Evolutionary conservation across 768 basidiomycete genomes (phyloP).

Genomic region (Podaxis sp.): DNA sequence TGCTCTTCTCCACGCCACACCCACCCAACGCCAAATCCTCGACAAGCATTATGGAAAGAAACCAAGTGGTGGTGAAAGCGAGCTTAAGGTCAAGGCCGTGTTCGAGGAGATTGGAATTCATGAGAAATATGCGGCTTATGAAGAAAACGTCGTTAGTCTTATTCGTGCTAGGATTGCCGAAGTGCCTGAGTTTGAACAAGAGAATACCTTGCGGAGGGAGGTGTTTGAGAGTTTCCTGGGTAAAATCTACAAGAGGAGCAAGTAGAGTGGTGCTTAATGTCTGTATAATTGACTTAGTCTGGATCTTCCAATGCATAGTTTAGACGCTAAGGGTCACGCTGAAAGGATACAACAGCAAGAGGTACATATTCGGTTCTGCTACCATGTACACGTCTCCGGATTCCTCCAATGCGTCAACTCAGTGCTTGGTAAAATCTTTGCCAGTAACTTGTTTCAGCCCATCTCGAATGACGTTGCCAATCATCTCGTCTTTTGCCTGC

Average conservation of each 20-base stretch:
- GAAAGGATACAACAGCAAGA: too few relatives aligned
- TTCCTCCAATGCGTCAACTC: too few relatives aligned
- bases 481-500: conserved; percentile 42
- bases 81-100: conserved; percentile 47
- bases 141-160: conserved; percentile 66
- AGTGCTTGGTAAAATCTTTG: conserved; percentile 25
- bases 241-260: conserved; percentile 77
- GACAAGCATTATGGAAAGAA: conserved; percentile 54
- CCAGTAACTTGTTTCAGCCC: conserved; percentile 37
- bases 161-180: conserved; percentile 68
- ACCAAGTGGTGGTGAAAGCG: conserved; percentile 52
- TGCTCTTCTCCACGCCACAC: conserved; percentile 60
- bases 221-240: conserved; percentile 86
- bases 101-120: conserved; percentile 74
- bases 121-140: conserved; percentile 72
- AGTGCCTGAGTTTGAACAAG: conserved; percentile 63
- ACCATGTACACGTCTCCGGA: too few relatives aligned
- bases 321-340: too few relatives aligned
- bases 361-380: too few relatives aligned
- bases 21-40: conserved; percentile 56
- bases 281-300: background rate
- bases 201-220: conserved; percentile 47
- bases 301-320: background rate
- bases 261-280: conserved; percentile 31
- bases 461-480: conserved; percentile 36